A percentile compares a stretch with the other conserved stretches of the same genome.
Conservation (phyloP, 2,329 filamentous ascomycete species). For the Cytospora paraplurivora region DNA sequence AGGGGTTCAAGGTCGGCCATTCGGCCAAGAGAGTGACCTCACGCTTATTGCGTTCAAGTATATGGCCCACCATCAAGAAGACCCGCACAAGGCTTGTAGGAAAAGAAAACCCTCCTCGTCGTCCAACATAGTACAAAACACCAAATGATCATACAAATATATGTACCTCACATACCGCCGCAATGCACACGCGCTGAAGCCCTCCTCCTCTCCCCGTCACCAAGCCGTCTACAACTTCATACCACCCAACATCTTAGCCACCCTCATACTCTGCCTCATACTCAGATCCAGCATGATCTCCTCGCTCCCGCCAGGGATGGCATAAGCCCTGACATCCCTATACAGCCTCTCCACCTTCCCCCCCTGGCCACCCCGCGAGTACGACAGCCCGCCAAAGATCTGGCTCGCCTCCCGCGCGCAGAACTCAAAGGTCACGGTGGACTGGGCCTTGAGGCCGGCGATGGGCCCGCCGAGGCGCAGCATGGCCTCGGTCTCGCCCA, state of each 20-base stretch:
- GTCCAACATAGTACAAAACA: too few species aligned
- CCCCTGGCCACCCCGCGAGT: conserved; percentile 90
- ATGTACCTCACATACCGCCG: background rate
- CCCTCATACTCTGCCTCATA: conserved; percentile 71
- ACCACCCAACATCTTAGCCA: conserved; percentile 79
- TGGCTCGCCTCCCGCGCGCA: conserved; percentile 95
- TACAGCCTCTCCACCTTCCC: conserved; percentile 94
- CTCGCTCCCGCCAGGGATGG: conserved; percentile 83
- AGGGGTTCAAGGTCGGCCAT: too few species aligned
- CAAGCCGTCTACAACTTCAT: conserved; percentile 79
- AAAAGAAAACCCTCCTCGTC: too few species aligned
- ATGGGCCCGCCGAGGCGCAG: conserved; percentile 92
- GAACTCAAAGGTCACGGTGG: conserved; percentile 94
- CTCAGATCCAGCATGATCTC: conserved; percentile 99
- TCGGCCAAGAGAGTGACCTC: too few species aligned
- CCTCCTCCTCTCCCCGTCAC: background rate
- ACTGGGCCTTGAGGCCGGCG: conserved; percentile 89
- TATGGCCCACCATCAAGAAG: too few species aligned
- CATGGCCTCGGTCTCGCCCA: conserved; percentile 96
- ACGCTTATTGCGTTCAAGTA: too few species aligned
- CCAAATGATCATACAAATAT: background rate
- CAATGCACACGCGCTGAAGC: background rate
- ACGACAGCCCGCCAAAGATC: conserved; percentile 94
- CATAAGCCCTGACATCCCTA: conserved; percentile 92
- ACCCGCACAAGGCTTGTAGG: too few species aligned